Evolutionary conservation across 2,329 filamentous ascomycete species (phyloP), one percentile per base, ranked within the genome.

Genomic region (Aspergillaceae sp.): DNA sequence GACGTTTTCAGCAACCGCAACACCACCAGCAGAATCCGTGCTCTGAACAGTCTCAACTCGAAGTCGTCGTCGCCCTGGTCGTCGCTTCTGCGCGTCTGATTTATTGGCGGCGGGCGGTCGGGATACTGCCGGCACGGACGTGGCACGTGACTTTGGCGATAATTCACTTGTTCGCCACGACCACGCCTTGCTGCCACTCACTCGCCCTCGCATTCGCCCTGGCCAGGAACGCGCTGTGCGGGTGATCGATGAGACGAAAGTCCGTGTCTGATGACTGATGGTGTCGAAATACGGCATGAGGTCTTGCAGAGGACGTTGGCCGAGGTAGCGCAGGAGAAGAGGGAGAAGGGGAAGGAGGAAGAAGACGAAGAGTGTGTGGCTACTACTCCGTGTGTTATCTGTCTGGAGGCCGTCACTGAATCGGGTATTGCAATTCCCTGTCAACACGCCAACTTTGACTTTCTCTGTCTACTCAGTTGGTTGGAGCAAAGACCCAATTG

Each of bases 381-480:
- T 43, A 70, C 76, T 51, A 70, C 76, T 51, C 80, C 76, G 59
- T 96, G 90, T 65, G 87, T 94, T 52, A 92, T 97, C 65, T 97
- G 90, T 65, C 80, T 96, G 50, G 86, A 91, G 47, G 61, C 70
- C 44, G 74, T 95, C 58, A 79, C 80, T 7, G 86, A 92, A 57
- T 70, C 79, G 44, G 88, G 86, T 51, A 74, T 83, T 43, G 79
- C 86, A 5, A 70, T 77, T 19, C 89, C 90, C 5, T 97, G 90
- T 72, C 76, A 79, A 37, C 90, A 97, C 70, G 69, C 74, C 47
- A 80, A 82, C 55, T 95, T 94, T 63, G 89, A 96, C 71, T 94
- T 89, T 60, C 65, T 87, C 8, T 97, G 90, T 64, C 77, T 95
- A 4, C 69, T 83, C 26, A 89, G 77, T 66, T 96, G 91, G 90